Evolutionary conservation across 2,329 filamentous ascomycete genomes (phyloP).

Genomic region (Colletotrichum godetiae): DNA sequence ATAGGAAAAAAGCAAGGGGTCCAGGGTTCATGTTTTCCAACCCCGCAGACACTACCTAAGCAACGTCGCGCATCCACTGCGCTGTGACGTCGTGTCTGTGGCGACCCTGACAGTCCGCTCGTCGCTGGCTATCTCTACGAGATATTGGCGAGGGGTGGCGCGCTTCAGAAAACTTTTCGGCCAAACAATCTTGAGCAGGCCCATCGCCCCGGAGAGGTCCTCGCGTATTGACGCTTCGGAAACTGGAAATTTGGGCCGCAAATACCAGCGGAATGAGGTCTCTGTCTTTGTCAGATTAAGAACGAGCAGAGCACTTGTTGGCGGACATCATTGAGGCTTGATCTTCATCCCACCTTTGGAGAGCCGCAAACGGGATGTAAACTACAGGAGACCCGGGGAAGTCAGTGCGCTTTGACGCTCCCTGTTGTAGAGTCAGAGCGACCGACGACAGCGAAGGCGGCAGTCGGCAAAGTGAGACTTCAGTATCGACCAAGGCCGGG

Average conservation of each 20-base stretch:
- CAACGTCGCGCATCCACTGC: neutral
- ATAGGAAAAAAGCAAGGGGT: neutral
- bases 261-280: neutral
- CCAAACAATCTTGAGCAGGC: neutral
- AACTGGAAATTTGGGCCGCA: neutral
- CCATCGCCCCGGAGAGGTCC: neutral
- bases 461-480: neutral
- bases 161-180: neutral
- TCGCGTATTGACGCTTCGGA: neutral
- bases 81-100: conserved; percentile 22
- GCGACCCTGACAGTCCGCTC: neutral
- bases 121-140: neutral
- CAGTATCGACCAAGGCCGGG: neutral
- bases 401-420: neutral
- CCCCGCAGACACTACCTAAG: neutral
- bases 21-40: neutral
- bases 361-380: neutral
- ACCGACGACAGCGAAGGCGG: neutral
- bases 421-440: neutral
- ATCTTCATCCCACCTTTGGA: neutral
- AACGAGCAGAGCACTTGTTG: neutral
- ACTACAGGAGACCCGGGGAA: neutral
- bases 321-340: neutral
- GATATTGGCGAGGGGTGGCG: conserved; percentile 11
- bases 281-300: neutral